Percentiles rank a stretch among this genome's conserved stretches.
phyloP scores from a whole-genome alignment of 2,329 filamentous ascomycete genomes.

The Aspergillus cejpii region DNA sequence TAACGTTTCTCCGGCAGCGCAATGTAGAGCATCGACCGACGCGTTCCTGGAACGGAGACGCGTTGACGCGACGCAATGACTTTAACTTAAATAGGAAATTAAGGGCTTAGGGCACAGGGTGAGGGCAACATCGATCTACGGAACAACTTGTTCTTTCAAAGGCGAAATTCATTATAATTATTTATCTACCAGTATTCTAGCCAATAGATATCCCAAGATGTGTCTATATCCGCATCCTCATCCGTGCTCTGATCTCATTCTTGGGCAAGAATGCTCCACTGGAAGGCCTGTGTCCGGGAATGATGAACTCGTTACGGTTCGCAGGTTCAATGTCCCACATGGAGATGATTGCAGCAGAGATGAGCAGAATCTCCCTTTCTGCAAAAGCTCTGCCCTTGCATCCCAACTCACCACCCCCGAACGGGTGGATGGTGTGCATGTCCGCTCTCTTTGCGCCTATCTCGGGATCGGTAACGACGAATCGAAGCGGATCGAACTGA shows the following conservation, averaged over 20 bases:
- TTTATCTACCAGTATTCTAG: neutral
- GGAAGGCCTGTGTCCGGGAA: conserved; percentile 47
- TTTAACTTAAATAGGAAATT: conserved; percentile 22
- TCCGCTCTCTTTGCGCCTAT: conserved; percentile 33
- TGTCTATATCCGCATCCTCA: conserved; percentile 39
- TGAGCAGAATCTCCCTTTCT: conserved; percentile 46
- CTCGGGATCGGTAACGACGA: conserved; percentile 39
- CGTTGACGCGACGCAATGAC: conserved; percentile 19
- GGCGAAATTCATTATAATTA: neutral
- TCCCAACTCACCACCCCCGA: conserved; percentile 45
- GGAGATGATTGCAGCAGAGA: conserved; percentile 48
- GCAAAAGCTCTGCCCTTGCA: conserved; percentile 49
- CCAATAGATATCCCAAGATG: neutral
- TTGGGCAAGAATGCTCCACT: conserved; percentile 48
- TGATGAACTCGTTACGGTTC: conserved; percentile 42
- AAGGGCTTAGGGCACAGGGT: conserved; percentile 31
- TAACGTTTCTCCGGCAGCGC: conserved; percentile 7
- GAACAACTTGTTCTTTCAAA: no score
- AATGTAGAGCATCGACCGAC: conserved; percentile 14
- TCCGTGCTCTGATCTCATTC: conserved; percentile 49
- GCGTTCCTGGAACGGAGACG: conserved; percentile 20
- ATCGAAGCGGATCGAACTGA: conserved; percentile 42
- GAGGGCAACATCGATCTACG: conserved; percentile 12
- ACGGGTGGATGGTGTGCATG: conserved; percentile 43
- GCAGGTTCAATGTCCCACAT: conserved; percentile 52